Evolutionary conservation across 768 basidiomycete species (phyloP).

Genomic region (Wakefieldia striispora): DNA sequence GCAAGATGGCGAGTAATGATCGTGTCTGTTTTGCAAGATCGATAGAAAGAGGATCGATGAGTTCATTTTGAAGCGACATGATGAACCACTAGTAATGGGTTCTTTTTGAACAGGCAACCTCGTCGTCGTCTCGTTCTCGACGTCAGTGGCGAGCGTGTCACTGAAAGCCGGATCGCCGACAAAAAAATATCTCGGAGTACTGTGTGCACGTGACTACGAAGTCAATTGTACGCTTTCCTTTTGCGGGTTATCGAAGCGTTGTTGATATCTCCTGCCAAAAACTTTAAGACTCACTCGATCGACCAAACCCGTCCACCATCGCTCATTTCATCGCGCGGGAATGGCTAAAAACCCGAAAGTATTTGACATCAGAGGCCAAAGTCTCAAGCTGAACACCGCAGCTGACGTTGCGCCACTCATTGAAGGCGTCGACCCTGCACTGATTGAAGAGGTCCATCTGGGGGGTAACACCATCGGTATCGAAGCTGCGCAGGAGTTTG

Average conservation of each 20-base stretch:
- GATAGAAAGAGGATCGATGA: constrained; percentile 58
- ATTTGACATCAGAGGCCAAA: constrained; percentile 29
- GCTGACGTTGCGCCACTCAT: constrained; percentile 77
- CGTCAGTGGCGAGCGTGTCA: too few relatives aligned
- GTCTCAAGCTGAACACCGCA: constrained; percentile 73
- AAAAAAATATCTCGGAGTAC: constrained; percentile 6
- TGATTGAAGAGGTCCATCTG: constrained; percentile 85
- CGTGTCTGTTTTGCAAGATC: constrained; percentile 55
- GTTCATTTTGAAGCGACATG: constrained; percentile 8
- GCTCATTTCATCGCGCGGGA: neutral
- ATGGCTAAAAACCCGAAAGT: constrained; percentile 21
- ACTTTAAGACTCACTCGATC: too few relatives aligned
- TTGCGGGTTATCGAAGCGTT: constrained; percentile 14
- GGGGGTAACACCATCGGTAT: constrained; percentile 95
- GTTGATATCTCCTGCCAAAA: too few relatives aligned
- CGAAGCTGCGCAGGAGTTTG: constrained; percentile 83
- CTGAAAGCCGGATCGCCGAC: too few relatives aligned
- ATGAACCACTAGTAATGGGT: neutral
- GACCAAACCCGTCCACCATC: too few relatives aligned
- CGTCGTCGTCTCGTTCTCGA: constrained; percentile 1
- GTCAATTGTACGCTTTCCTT: constrained; percentile 9
- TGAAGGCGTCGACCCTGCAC: constrained; percentile 55
- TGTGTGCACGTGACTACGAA: constrained; percentile 22
- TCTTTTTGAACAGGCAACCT: neutral
- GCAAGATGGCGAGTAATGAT: constrained; percentile 43